Conservation (phyloP, 148 eudicot genomes). For the Limonium bicolor region DNA sequence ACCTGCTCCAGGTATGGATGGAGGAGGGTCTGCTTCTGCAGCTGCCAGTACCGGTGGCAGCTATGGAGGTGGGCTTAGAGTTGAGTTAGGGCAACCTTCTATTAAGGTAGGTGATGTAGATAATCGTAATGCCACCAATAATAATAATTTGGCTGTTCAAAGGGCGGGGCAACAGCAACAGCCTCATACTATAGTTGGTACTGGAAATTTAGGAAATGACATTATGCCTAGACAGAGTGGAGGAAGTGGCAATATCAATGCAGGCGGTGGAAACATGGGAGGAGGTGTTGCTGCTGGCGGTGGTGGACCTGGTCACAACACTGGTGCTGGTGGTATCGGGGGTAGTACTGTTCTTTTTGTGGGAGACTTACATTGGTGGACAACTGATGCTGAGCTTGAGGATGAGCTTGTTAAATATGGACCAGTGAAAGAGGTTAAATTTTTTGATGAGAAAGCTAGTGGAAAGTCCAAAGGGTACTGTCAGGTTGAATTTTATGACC, state of each 20-base stretch:
- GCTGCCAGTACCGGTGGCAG: slow-evolving; percentile 16
- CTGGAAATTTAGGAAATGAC: slow-evolving; percentile 25
- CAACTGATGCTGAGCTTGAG: slow-evolving; percentile 82
- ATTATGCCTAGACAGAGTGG: slow-evolving; percentile 21
- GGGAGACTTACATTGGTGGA: slow-evolving; percentile 98
- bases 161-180: slow-evolving; percentile 23
- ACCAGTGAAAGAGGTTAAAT: slow-evolving; percentile 66
- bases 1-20: slow-evolving; percentile 8
- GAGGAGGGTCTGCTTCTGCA: slow-evolving; percentile 1
- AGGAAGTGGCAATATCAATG: slow-evolving; percentile 31
- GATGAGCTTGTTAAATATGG: slow-evolving; percentile 62
- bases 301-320: slow-evolving; percentile 10
- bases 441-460: slow-evolving; percentile 78
- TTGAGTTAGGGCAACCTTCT: slow-evolving; percentile 36
- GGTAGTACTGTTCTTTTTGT: slow-evolving; percentile 62
- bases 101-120: slow-evolving; percentile 32
- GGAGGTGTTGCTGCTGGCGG: slow-evolving; percentile 15
- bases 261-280: slow-evolving; percentile 18
- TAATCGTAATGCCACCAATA: slow-evolving; percentile 18
- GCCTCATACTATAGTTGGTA: slow-evolving; percentile 15
- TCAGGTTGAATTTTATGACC: slow-evolving; percentile 73
- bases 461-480: slow-evolving; percentile 85
- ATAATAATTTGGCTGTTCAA: slow-evolving; percentile 16
- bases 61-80: slow-evolving; percentile 39
- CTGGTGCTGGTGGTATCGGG: slow-evolving; percentile 19